These are phyloP conservation scores for Mrakia frigida DNA, from an alignment of 768 basidiomycete genomes.

Conservation along the genomic window DNA sequence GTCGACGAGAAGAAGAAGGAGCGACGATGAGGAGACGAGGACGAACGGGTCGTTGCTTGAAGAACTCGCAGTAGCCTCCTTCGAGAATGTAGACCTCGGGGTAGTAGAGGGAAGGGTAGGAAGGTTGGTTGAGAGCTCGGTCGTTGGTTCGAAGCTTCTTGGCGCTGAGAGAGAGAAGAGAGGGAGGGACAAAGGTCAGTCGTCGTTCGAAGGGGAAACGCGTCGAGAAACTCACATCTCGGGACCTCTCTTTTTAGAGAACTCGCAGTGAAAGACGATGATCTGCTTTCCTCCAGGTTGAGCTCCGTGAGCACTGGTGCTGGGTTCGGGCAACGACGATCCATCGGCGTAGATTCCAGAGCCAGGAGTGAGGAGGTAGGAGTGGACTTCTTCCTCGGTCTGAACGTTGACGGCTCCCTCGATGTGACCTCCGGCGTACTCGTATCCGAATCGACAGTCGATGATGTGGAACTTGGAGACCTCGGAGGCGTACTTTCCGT, in stretches of 20 bases:
- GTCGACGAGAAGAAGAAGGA: no score
- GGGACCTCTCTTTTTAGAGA: slow-evolving; percentile 88
- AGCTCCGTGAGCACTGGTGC: slow-evolving; percentile 59
- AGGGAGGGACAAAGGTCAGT: slow-evolving; percentile 1
- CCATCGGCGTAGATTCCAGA: slow-evolving; percentile 44
- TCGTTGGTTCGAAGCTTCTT: slow-evolving; percentile 89
- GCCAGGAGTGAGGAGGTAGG: slow-evolving; percentile 57
- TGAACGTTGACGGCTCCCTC: slow-evolving; percentile 88
- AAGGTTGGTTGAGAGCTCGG: slow-evolving; percentile 71
- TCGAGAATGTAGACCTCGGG: slow-evolving; percentile 96
- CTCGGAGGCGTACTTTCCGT: slow-evolving; percentile 62
- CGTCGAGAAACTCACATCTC: slow-evolving; percentile 68
- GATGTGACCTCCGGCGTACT: slow-evolving; percentile 89
- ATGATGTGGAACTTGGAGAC: slow-evolving; percentile 72
- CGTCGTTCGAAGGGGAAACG: not conserved
- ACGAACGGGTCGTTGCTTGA: slow-evolving; percentile 55
- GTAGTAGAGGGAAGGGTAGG: slow-evolving; percentile 89
- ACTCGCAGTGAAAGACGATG: slow-evolving; percentile 96
- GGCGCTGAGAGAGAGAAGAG: slow-evolving; percentile 54
- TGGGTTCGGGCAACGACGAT: slow-evolving; percentile 42
- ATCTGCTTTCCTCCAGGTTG: slow-evolving; percentile 62
- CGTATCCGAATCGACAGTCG: slow-evolving; percentile 97
- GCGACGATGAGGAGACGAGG: no score
- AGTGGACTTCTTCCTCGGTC: slow-evolving; percentile 69
- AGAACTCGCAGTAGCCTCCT: slow-evolving; percentile 91